These are phyloP conservation scores for Mucor plumbeus DNA, from an alignment of 371 early-diverging fungal genomes.

Conservation along the genomic window DNA sequence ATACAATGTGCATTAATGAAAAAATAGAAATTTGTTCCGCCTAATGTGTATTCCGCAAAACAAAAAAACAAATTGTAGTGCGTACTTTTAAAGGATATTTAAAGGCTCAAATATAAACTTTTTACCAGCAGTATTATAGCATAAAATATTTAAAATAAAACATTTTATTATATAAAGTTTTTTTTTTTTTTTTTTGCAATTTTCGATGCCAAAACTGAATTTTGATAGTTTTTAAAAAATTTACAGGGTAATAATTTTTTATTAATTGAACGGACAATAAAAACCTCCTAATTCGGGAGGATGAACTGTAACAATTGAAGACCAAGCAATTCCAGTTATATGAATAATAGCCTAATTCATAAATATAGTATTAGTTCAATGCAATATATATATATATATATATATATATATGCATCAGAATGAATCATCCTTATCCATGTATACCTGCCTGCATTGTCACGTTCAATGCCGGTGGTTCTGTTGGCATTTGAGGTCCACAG, in stretches of 20 bases:
- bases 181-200: too few relatives aligned
- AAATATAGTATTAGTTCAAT: not conserved
- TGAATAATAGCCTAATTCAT: slow-evolving; percentile 23
- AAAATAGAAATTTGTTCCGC: not conserved
- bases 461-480: slow-evolving; percentile 25
- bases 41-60: not conserved
- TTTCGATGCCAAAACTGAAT: too few relatives aligned
- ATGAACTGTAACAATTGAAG: slow-evolving; percentile 3
- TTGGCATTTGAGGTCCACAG: slow-evolving; percentile 35
- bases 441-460: slow-evolving; percentile 33
- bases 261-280: slow-evolving; percentile 30
- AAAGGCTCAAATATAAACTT: too few relatives aligned
- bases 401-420: not conserved
- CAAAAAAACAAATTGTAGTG: too few relatives aligned
- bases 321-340: slow-evolving; percentile 27
- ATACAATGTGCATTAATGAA: not conserved
- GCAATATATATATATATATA: too few relatives aligned
- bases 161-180: too few relatives aligned
- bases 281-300: slow-evolving; percentile 24
- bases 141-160: too few relatives aligned
- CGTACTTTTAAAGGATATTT: too few relatives aligned
- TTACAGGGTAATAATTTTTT: not conserved
- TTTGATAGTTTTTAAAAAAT: too few relatives aligned
- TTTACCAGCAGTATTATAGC: too few relatives aligned
- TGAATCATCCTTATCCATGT: not conserved